Base-by-base conservation (phyloP, 345 rosid genomes). In the Bruguiera sexangula region DNA sequence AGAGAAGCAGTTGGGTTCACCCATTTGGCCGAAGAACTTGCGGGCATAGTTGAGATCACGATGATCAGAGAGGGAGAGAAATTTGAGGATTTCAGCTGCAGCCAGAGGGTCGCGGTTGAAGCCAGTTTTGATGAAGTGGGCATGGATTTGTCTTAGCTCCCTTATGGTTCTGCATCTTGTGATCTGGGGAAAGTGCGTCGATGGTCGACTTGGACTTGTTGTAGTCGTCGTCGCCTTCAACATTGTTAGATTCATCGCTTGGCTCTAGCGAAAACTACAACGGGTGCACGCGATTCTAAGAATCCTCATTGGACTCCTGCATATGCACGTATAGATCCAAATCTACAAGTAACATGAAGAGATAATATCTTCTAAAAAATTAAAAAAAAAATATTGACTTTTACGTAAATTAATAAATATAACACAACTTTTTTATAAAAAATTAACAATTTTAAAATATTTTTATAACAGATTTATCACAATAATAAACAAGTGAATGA, bases 1-100 rank as follows among this genome's bases (percentile, higher is more conserved):
- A 54, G 97, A 87, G 74, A 88, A 91, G 84, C 95, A 84, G 65
- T 88, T 88, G 29, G 86, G 86, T 3, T 76, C 69, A 30, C 55
- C 76, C 77, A 91, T 85, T 62, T 76, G 84, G 64, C 10, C 61
- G 58, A 88, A 91, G 58, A 88, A 72, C 76, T 81, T 83, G 24
- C 62, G 66, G 0, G 88, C 90, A 54, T 85, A 88, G 0, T 51
- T 68, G 22, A 85, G 66, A 74, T 84, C 80, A 4, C 80, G 84
- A 58, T 68, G 82, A 56, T 73, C 34, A 63, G 90, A 85, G 62
- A 87, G 75, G 30, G 87, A 60, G 69, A 78, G 80, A 75, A 69
- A 78, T 21, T 82, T 82, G 59, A 90, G 86, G 67, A 88, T 66
- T 75, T 88, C 89, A 1, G 92, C 89, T 8, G 92, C 88, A 6